phyloP scores from a whole-genome alignment of 148 eudicot genomes.

The Silene uniflora region DNA sequence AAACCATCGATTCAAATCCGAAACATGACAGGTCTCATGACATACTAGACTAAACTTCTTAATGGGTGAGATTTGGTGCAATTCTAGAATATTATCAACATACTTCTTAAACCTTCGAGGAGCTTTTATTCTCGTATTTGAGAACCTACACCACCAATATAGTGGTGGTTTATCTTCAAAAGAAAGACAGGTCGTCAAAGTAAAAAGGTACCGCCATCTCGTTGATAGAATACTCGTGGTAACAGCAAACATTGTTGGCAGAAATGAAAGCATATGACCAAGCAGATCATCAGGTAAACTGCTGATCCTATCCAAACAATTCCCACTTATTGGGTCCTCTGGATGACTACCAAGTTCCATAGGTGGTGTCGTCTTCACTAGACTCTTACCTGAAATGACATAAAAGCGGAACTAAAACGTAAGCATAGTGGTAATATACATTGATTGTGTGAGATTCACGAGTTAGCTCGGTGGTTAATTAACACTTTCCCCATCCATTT shows the following conservation, averaged over 20 bases:
- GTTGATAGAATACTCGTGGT: not conserved
- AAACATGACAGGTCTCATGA: not conserved
- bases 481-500: too few relatives aligned
- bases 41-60: not conserved
- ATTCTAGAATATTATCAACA: not conserved
- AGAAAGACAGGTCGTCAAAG: not conserved
- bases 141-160: not conserved
- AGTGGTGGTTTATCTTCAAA: not conserved
- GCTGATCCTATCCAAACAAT: not conserved
- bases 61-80: not conserved
- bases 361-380: too few relatives aligned
- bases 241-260: not conserved
- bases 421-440: too few relatives aligned
- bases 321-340: too few relatives aligned
- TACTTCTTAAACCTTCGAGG: not conserved
- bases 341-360: too few relatives aligned
- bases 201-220: conserved; percentile 2
- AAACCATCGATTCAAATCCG: not conserved
- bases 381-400: too few relatives aligned
- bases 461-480: too few relatives aligned
- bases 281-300: not conserved
- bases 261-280: too few relatives aligned
- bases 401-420: too few relatives aligned
- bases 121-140: too few relatives aligned
- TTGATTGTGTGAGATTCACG: too few relatives aligned